These are phyloP conservation scores for Mycena metata DNA, from an alignment of 768 basidiomycete genomes.

Conservation along the genomic window DNA sequence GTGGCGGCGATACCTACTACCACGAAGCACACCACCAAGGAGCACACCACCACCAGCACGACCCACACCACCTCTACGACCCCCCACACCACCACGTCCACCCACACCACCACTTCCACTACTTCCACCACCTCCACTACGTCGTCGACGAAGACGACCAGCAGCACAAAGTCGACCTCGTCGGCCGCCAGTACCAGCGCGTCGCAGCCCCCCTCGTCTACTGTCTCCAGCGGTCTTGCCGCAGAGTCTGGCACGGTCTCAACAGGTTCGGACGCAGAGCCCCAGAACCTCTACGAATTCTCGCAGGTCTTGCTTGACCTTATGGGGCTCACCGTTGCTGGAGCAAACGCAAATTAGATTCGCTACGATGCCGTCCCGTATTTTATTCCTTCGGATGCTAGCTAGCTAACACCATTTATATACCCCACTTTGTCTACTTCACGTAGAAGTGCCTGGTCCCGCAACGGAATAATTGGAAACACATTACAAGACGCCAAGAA, in stretches of 20 bases:
- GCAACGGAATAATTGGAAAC: not conserved
- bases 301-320: constrained; percentile 54
- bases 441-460: not conserved
- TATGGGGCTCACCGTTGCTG: constrained; percentile 51
- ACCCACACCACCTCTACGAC: constrained; percentile 33
- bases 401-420: constrained; percentile 32
- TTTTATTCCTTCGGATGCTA: constrained; percentile 28
- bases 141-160: constrained; percentile 18
- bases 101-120: constrained; percentile 42
- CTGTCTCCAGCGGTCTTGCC: constrained; percentile 49
- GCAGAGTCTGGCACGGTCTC: constrained; percentile 48
- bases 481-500: constrained; percentile 1
- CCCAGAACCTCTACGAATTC: constrained; percentile 51
- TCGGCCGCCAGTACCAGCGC: constrained; percentile 31
- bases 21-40: constrained; percentile 42
- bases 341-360: constrained; percentile 36
- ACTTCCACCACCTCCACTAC: constrained; percentile 39
- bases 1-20: constrained; percentile 36
- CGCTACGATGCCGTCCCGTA: constrained; percentile 15
- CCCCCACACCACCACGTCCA: constrained; percentile 22
- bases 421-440: constrained; percentile 11
- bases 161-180: constrained; percentile 16
- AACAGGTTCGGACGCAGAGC: constrained; percentile 36
- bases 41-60: constrained; percentile 45
- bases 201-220: constrained; percentile 31